A percentile compares a stretch with the other conserved stretches of the same genome.
These are phyloP conservation scores for Hypoxylon rickii DNA, from an alignment of 495 filamentous ascomycete genomes.

Conservation along the genomic window DNA sequence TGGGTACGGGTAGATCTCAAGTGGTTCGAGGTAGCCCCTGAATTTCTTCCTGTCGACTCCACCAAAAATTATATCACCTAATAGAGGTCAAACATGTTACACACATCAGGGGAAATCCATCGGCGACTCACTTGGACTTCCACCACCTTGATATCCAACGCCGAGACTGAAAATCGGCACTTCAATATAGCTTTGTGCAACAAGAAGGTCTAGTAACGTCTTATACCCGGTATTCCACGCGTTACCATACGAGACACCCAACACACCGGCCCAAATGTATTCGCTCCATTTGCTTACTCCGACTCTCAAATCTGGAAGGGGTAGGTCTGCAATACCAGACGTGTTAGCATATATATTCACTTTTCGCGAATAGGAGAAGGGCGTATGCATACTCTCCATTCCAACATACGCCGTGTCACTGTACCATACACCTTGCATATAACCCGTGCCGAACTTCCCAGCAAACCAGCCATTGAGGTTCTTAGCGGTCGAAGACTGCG, in stretches of 20 bases:
- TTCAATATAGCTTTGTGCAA: slow-evolving; percentile 62
- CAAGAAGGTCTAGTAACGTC: slow-evolving; percentile 69
- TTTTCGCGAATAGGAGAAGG: background rate
- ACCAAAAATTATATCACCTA: slow-evolving; percentile 52
- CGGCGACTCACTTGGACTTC: slow-evolving; percentile 40
- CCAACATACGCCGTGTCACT: slow-evolving; percentile 44
- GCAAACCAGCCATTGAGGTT: slow-evolving; percentile 41
- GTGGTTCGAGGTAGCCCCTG: slow-evolving; percentile 46
- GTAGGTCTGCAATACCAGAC: slow-evolving; percentile 19
- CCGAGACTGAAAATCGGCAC: slow-evolving; percentile 76
- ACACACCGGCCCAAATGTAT: slow-evolving; percentile 49
- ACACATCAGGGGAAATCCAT: background rate
- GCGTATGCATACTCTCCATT: slow-evolving; percentile 40
- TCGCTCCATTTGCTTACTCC: slow-evolving; percentile 47
- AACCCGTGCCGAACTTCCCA: slow-evolving; percentile 48
- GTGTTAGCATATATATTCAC: slow-evolving; percentile 8
- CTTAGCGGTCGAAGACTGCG: slow-evolving; percentile 41
- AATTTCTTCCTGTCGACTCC: slow-evolving; percentile 51
- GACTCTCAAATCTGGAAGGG: slow-evolving; percentile 35
- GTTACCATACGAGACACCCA: slow-evolving; percentile 48
- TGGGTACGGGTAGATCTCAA: slow-evolving; percentile 49
- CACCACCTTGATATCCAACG: slow-evolving; percentile 53
- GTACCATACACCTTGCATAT: slow-evolving; percentile 46
- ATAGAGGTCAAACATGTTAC: slow-evolving; percentile 48
- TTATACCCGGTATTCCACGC: slow-evolving; percentile 57